A percentile compares a stretch with the other conserved stretches of the same genome.
Conservation (phyloP, 1,284 basidiomycete species). For the Gymnopus androsaceus region DNA sequence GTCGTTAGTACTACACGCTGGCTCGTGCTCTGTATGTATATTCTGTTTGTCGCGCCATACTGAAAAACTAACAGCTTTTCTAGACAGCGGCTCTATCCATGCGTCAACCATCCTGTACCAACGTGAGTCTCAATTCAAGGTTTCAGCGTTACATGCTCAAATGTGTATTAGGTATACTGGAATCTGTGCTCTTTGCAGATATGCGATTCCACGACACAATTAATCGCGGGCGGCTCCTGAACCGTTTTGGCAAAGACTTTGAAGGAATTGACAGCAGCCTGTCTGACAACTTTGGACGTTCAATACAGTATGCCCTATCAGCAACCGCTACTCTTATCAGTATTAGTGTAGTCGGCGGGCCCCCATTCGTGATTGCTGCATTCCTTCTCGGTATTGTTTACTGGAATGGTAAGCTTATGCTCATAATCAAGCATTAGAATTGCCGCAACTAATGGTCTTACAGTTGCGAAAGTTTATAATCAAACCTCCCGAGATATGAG, state of each 20-base stretch:
- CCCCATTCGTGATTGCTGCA: slow-evolving; percentile 68
- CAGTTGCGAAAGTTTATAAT: slow-evolving; percentile 71
- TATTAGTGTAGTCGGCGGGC: slow-evolving; percentile 81
- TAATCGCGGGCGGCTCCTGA: slow-evolving; percentile 82
- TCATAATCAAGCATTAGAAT: neutral
- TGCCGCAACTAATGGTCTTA: no score
- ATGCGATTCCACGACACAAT: slow-evolving; percentile 95
- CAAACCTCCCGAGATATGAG: slow-evolving; percentile 90
- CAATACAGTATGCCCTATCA: slow-evolving; percentile 61
- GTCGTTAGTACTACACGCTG: slow-evolving; percentile 66
- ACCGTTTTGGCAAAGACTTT: slow-evolving; percentile 93
- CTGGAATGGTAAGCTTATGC: slow-evolving; percentile 56
- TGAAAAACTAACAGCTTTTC: slow-evolving; percentile 8
- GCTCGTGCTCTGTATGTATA: slow-evolving; percentile 61
- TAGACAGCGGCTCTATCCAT: slow-evolving; percentile 69
- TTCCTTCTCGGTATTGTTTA: slow-evolving; percentile 65
- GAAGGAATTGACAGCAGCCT: slow-evolving; percentile 88
- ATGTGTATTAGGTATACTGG: slow-evolving; percentile 58
- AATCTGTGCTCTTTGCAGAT: slow-evolving; percentile 86
- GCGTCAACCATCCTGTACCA: slow-evolving; percentile 74
- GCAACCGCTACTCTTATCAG: slow-evolving; percentile 71
- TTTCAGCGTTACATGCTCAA: no score
- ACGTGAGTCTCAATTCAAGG: slow-evolving; percentile 43
- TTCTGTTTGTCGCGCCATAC: neutral
- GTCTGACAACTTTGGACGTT: slow-evolving; percentile 85